These are phyloP conservation scores for Daldinia vernicosa DNA, from an alignment of 495 filamentous ascomycete genomes.

Conservation along the genomic window DNA sequence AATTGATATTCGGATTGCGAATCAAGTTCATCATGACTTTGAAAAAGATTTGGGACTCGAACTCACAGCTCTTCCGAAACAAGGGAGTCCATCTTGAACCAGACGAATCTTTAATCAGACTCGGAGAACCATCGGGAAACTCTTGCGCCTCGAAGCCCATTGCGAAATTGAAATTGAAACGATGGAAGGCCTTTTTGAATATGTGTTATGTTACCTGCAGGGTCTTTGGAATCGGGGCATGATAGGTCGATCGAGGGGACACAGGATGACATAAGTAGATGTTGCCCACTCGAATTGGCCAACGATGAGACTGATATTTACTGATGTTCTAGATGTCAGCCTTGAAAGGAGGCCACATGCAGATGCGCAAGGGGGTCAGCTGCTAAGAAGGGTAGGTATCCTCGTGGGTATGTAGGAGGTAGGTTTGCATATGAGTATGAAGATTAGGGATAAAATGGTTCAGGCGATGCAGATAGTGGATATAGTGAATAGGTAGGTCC, in stretches of 20 bases:
- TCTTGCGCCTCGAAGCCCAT: conserved; percentile 49
- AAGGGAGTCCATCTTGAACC: conserved; percentile 59
- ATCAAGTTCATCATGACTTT: conserved; percentile 77
- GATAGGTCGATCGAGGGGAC: conserved; percentile 29
- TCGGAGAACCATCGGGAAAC: conserved; percentile 48
- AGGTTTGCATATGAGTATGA: background rate
- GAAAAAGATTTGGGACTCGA: conserved; percentile 66
- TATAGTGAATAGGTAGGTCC: background rate
- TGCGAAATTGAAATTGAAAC: conserved; percentile 26
- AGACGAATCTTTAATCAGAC: conserved; percentile 42
- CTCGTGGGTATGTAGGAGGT: conserved; percentile 1
- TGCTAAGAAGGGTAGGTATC: conserved; percentile 39
- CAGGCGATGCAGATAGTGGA: background rate
- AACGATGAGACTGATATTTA: conserved; percentile 3
- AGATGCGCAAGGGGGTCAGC: conserved; percentile 29
- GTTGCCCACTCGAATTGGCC: conserved; percentile 10
- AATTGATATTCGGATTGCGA: conserved; percentile 86
- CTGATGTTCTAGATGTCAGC: conserved; percentile 36
- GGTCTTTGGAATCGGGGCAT: conserved; percentile 13
- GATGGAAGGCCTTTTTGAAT: conserved; percentile 9
- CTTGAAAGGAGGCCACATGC: conserved; percentile 29
- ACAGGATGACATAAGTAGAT: conserved; percentile 28
- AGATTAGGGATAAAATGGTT: background rate
- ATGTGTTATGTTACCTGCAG: conserved; percentile 22
- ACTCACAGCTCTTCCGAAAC: conserved; percentile 63